phyloP scores from a whole-genome alignment of 73 alveolate genomes.

The Tetrahymena borealis region DNA sequence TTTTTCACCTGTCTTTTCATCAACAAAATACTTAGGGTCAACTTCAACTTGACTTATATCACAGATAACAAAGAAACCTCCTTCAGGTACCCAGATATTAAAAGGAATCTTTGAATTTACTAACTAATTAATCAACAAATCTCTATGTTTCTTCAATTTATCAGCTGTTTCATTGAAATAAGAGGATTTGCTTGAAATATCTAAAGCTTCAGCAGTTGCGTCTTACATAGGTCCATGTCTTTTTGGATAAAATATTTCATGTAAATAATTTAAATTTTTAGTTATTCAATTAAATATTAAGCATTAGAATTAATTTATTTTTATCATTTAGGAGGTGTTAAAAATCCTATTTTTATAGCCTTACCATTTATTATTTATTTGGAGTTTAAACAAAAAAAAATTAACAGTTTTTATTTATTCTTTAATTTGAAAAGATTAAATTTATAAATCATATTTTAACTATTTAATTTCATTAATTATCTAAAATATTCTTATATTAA shows the following conservation, averaged over 20 bases:
- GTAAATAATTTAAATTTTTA: background rate
- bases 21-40: conserved; percentile 50
- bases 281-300: too few species aligned
- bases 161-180: conserved; percentile 7
- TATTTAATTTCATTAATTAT: too few species aligned
- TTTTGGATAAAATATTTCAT: background rate
- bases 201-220: conserved; percentile 36
- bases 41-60: conserved; percentile 43
- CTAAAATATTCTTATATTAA: too few species aligned
- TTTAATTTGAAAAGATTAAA: too few species aligned
- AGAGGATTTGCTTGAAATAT: background rate
- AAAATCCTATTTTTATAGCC: too few species aligned
- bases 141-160: conserved; percentile 31
- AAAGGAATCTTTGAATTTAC: conserved; percentile 35
- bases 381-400: too few species aligned
- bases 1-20: conserved; percentile 34
- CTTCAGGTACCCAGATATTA: conserved; percentile 41
- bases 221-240: conserved; percentile 20
- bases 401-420: too few species aligned
- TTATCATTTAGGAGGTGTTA: too few species aligned
- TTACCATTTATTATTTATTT: too few species aligned
- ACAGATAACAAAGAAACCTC: conserved; percentile 65
- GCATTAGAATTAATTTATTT: too few species aligned
- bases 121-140: conserved; percentile 36
- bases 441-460: too few species aligned